Percentiles rank a stretch among this genome's conserved stretches.
phyloP scores from a whole-genome alignment of 768 basidiomycete genomes.

The Lentinula edodes region DNA sequence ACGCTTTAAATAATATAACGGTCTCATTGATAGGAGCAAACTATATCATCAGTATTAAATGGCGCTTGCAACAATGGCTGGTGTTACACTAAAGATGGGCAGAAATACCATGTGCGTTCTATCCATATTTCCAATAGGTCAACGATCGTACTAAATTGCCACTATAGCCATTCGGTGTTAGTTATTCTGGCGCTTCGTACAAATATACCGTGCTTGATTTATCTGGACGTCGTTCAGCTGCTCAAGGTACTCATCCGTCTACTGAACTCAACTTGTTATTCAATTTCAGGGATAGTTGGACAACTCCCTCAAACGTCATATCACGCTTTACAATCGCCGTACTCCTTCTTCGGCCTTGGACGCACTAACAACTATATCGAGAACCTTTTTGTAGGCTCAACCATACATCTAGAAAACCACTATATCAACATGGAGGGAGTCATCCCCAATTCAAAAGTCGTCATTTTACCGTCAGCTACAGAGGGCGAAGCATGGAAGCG shows the following conservation, averaged over 20 bases:
- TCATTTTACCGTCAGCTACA: slow-evolving; percentile 74
- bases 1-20: slow-evolving; percentile 17
- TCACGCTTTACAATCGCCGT: slow-evolving; percentile 85
- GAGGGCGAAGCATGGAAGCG: slow-evolving; percentile 70
- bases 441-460: slow-evolving; percentile 94
- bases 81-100: slow-evolving; percentile 58
- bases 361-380: slow-evolving; percentile 99
- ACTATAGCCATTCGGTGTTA: slow-evolving; percentile 83
- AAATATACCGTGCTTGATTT: slow-evolving; percentile 97
- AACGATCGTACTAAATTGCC: not conserved
- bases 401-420: slow-evolving; percentile 63
- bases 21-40: not conserved
- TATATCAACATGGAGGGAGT: slow-evolving; percentile 94
- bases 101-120: slow-evolving; percentile 64
- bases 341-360: slow-evolving; percentile 94
- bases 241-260: slow-evolving; percentile 58
- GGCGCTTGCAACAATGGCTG: slow-evolving; percentile 85
- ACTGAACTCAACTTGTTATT: not conserved
- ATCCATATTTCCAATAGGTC: slow-evolving; percentile 2
- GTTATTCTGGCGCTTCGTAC: slow-evolving; percentile 91
- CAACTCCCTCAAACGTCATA: slow-evolving; percentile 94
- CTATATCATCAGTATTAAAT: slow-evolving; percentile 61
- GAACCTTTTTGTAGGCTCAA: slow-evolving; percentile 94
- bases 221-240: slow-evolving; percentile 79
- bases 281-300: slow-evolving; percentile 49